These are phyloP conservation scores for Kuraishia floccosa DNA, from an alignment of 805 yeast genomes.

Conservation along the genomic window DNA sequence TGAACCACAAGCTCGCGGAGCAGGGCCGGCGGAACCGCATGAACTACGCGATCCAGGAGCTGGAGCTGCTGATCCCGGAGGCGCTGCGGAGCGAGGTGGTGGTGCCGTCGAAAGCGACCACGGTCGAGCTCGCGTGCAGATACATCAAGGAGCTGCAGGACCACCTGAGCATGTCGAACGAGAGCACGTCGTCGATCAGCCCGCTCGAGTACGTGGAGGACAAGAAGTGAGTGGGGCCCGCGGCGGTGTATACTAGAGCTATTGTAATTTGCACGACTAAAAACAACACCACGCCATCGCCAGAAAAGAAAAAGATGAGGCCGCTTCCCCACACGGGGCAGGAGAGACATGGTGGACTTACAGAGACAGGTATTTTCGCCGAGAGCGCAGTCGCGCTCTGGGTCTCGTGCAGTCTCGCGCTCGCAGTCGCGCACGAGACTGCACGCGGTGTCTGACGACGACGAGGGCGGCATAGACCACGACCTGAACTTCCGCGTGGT, in stretches of 20 bases:
- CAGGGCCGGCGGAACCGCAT: slow-evolving; percentile 92
- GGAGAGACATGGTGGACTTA: slow-evolving; percentile 4
- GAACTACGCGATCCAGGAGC: slow-evolving; percentile 75
- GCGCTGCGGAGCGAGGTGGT: slow-evolving; percentile 40
- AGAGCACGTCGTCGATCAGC: slow-evolving; percentile 1
- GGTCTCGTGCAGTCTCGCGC: slow-evolving; percentile 1
- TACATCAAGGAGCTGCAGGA: slow-evolving; percentile 43
- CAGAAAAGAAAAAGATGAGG: too few species aligned
- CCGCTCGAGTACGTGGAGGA: slow-evolving; percentile 2
- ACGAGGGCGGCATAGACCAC: slow-evolving; percentile 8
- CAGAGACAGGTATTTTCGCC: slow-evolving; percentile 5
- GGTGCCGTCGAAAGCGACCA: slow-evolving; percentile 86
- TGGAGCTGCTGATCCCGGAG: slow-evolving; percentile 59
- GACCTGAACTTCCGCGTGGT: slow-evolving; percentile 9
- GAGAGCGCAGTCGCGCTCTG: slow-evolving; percentile 1
- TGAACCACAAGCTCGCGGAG: slow-evolving; percentile 85
- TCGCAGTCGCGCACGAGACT: slow-evolving; percentile 1
- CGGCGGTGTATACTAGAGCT: not conserved
- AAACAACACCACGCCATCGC: not conserved
- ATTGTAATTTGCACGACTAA: not conserved
- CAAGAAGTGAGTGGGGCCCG: too few species aligned
- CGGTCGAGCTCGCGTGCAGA: slow-evolving; percentile 78
- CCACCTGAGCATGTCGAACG: slow-evolving; percentile 15
- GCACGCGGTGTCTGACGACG: slow-evolving; percentile 7
- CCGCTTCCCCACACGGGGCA: not conserved